These are phyloP conservation scores for Syncephalis fuscata DNA, from an alignment of 371 early-diverging fungal species.

Conservation along the genomic window DNA sequence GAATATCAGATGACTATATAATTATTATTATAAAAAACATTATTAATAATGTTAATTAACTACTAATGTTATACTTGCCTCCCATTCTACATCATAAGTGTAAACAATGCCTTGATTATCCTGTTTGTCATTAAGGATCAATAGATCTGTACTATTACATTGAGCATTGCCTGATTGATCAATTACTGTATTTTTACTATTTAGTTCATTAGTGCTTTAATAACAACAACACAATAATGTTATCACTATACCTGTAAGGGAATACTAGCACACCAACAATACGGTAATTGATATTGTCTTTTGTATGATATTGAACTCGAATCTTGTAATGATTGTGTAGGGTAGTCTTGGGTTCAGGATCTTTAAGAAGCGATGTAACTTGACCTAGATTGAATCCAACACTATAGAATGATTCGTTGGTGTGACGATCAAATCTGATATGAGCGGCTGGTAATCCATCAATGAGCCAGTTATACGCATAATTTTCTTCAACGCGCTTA, in stretches of 20 bases:
- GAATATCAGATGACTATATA: background rate
- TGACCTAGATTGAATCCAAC: conserved; percentile 67
- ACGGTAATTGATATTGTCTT: conserved; percentile 38
- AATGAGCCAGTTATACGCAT: conserved; percentile 52
- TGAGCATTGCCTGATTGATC: too few species aligned
- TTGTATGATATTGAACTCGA: conserved; percentile 58
- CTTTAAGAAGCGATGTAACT: conserved; percentile 7
- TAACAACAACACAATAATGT: background rate
- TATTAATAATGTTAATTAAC: background rate
- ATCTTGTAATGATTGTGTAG: conserved; percentile 88
- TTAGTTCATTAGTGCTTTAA: background rate
- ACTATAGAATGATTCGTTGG: conserved; percentile 39
- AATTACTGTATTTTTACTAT: background rate
- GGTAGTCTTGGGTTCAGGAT: conserved; percentile 3
- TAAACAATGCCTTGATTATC: conserved; percentile 37
- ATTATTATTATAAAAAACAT: background rate
- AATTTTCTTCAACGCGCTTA: conserved; percentile 66
- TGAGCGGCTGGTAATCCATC: conserved; percentile 87
- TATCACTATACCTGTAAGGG: conserved; percentile 31
- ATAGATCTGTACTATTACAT: background rate
- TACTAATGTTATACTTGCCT: conserved; percentile 27
- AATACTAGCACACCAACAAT: conserved; percentile 78
- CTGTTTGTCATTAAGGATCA: conserved; percentile 27
- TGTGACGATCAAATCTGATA: conserved; percentile 31
- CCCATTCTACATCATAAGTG: conserved; percentile 78